Base-by-base conservation (phyloP, 768 basidiomycete genomes). In the Rhodotorula kratochvilovae region DNA sequence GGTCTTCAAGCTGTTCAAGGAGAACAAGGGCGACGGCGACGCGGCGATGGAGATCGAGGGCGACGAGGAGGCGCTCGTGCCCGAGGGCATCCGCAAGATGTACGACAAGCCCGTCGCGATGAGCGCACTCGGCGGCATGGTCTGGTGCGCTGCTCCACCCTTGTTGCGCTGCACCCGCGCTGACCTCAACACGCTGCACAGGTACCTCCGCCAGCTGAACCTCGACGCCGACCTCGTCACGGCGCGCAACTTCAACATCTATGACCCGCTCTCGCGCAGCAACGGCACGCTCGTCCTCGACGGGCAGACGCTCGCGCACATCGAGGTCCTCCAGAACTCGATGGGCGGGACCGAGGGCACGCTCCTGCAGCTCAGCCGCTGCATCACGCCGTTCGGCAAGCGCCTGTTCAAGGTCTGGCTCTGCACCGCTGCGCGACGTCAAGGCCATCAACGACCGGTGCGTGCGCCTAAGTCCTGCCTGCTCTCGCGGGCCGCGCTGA, bases 361-460 rank as follows among this genome's bases (percentile, higher is more conserved):
- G 0, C 82, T 99, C 48, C 82, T 76, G 59, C 87, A 89, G 79
- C 82, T 98, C 29, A 85, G 87, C 48, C 84, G 90, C 68, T 97
- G 94, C 77, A 83, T 89, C 56, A 97, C 96, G 1, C 92, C 96
- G 4, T 97, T 92, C 71, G 96, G 93, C 51, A 98, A 98, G 80
- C 87, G 96, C 35, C 84, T 98, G 39, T 98, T 99, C 85, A 87
- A 94, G 53, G 89, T 95, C 63, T 99, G 96, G 96, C 83, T 99
- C 15, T 96, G 89, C 89, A 85, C 96, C 96, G 29, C 81, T 99
- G 72, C 86, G 89, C 42, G 87, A 90, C 50, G 87, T 88, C 46
- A 79, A 84, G 19, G 90, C 90, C 59, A 98, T 99, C 81, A 94
- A 95, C 77, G 88, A 90, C 51, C 85, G 93, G 92, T 91, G 77